Percentiles rank a stretch among this genome's conserved stretches.
Conservation (phyloP, 129 eudicot genomes). For the Helichrysum umbraculigerum region DNA sequence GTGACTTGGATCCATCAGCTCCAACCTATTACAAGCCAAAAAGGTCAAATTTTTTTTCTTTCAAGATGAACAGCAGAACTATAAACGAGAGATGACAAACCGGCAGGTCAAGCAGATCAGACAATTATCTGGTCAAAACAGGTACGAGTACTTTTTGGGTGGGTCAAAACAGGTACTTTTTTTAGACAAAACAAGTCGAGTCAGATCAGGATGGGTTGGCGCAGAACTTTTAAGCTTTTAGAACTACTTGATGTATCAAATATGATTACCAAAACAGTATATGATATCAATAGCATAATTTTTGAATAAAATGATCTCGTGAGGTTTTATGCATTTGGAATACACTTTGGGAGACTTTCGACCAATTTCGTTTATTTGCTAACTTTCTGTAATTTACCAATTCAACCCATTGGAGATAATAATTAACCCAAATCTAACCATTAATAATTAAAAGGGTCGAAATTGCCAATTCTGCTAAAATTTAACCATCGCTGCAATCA, state of each 20-base stretch:
- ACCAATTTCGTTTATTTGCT: too few species aligned
- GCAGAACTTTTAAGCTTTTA: not conserved
- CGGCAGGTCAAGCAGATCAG: not conserved
- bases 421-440: not conserved
- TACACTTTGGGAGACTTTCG: not conserved
- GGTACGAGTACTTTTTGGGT: too few species aligned
- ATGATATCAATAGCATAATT: not conserved
- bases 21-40: conserved; percentile 62
- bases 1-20: conserved; percentile 93
- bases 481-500: not conserved
- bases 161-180: not conserved
- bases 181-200: not conserved
- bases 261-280: not conserved
- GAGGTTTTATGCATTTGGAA: not conserved
- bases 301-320: not conserved
- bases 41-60: not conserved
- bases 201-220: not conserved
- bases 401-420: not conserved
- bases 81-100: not conserved
- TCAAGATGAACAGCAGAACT: not conserved
- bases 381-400: not conserved
- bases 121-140: not conserved
- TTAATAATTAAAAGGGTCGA: not conserved
- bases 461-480: not conserved
- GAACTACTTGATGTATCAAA: too few species aligned